Percentiles rank a stretch among this genome's conserved stretches.
phyloP scores from a whole-genome alignment of 768 basidiomycete genomes.

The Boletus eberwhitei region DNA sequence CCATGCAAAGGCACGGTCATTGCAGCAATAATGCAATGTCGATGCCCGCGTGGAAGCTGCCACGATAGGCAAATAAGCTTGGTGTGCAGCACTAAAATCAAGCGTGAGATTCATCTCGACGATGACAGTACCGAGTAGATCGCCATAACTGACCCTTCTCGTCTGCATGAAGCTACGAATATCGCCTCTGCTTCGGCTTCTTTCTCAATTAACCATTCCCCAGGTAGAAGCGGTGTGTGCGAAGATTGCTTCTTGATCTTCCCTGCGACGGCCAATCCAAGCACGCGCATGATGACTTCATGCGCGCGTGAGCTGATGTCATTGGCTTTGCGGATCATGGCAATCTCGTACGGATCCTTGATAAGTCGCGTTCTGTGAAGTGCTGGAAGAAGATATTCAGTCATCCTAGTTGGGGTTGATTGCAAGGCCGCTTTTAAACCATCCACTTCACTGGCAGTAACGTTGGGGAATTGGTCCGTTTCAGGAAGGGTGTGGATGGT shows the following conservation, averaged over 20 bases:
- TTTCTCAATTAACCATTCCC: conserved; percentile 86
- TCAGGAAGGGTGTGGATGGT: conserved; percentile 64
- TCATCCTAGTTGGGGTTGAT: conserved; percentile 2
- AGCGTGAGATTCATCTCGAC: not conserved
- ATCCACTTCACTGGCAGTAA: not conserved
- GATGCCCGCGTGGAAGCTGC: conserved; percentile 84
- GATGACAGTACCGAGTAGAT: not conserved
- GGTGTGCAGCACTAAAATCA: conserved; percentile 62
- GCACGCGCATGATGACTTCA: conserved; percentile 86
- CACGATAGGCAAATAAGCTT: conserved; percentile 92
- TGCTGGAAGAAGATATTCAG: conserved; percentile 63
- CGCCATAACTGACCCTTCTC: conserved; percentile 65
- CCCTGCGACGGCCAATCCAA: conserved; percentile 69
- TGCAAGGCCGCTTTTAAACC: conserved; percentile 9
- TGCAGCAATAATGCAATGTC: conserved; percentile 94
- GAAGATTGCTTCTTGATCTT: conserved; percentile 44
- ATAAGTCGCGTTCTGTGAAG: conserved; percentile 78
- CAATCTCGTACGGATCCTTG: conserved; percentile 75
- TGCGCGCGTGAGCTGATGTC: conserved; percentile 87
- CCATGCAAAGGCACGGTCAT: conserved; percentile 84
- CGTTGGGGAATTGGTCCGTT: conserved; percentile 22
- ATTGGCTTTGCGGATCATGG: conserved; percentile 73
- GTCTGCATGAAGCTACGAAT: conserved; percentile 85
- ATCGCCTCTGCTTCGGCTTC: conserved; percentile 94
- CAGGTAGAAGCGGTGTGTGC: conserved; percentile 53